phyloP scores from a whole-genome alignment of 805 yeast genomes.

The Wickerhamomyces ciferrii region DNA sequence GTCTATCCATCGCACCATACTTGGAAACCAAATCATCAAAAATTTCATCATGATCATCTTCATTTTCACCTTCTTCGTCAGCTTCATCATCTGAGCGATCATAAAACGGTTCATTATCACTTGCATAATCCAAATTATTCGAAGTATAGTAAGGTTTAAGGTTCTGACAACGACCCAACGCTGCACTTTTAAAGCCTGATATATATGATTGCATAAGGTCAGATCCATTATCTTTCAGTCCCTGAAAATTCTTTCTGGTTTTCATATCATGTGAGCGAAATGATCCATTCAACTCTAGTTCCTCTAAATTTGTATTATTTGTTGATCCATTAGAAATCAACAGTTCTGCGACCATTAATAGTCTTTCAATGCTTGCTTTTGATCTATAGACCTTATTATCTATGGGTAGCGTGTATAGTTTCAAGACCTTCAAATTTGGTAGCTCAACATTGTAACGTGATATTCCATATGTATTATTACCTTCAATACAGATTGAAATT shows the following conservation, averaged over 20 bases:
- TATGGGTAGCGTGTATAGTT: no score
- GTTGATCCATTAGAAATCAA: neutral
- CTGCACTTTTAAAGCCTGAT: neutral
- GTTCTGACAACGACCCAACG: no score
- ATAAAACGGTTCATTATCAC: conserved; percentile 1
- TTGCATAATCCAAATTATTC: neutral
- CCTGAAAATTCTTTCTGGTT: no score
- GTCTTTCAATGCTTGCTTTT: no score
- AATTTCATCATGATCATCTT: neutral
- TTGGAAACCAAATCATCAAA: neutral
- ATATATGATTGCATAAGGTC: neutral
- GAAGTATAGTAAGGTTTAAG: conserved; percentile 3
- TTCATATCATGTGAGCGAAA: conserved; percentile 16
- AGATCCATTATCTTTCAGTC: conserved; percentile 11
- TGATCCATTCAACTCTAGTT: conserved; percentile 15
- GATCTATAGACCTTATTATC: no score
- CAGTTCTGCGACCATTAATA: no score
- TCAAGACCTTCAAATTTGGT: conserved; percentile 8
- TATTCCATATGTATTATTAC: conserved; percentile 1
- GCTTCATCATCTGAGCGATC: no score
- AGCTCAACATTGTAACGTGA: neutral
- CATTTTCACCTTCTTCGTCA: neutral
- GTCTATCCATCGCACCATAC: no score
- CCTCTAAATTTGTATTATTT: conserved; percentile 1
- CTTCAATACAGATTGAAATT: conserved; percentile 4